Percentiles rank a stretch among this genome's conserved stretches.
phyloP scores from a whole-genome alignment of 139 green algal genomes.

The Closterium sp. region DNA sequence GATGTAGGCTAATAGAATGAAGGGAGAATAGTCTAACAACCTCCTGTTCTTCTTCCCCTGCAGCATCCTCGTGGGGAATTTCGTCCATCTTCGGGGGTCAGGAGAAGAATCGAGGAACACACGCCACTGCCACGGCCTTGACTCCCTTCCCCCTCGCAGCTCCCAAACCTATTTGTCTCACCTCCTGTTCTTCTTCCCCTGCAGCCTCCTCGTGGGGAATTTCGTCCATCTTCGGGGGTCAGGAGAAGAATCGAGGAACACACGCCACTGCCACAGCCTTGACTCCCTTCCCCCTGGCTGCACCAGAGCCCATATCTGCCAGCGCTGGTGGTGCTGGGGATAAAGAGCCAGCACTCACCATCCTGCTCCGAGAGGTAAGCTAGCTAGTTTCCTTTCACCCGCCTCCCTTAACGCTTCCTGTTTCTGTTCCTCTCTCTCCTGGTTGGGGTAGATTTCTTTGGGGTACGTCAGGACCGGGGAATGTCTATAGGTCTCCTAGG shows the following conservation, averaged over 20 bases:
- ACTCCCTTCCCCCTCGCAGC: too few relatives aligned
- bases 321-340: background rate
- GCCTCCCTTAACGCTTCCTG: background rate
- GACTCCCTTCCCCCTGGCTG: background rate
- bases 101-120: background rate
- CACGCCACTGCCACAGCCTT: background rate
- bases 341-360: slow-evolving; percentile 8
- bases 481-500: background rate
- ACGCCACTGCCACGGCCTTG: background rate
- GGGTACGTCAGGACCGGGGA: too few relatives aligned
- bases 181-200: background rate
- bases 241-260: background rate
- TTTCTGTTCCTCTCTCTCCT: background rate
- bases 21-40: too few relatives aligned
- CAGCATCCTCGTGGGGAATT: slow-evolving; percentile 22
- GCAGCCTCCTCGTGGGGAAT: slow-evolving; percentile 16
- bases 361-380: slow-evolving; percentile 33
- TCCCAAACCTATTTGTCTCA: background rate
- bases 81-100: slow-evolving; percentile 25
- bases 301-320: background rate
- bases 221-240: slow-evolving; percentile 26
- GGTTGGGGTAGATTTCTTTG: too few relatives aligned
- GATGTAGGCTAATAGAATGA: too few relatives aligned
- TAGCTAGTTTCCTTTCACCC: background rate
- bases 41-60: background rate